Percentiles rank a stretch among this genome's conserved stretches.
phyloP scores from a whole-genome alignment of 2,329 filamentous ascomycete genomes.

The Blastomyces percursus region DNA sequence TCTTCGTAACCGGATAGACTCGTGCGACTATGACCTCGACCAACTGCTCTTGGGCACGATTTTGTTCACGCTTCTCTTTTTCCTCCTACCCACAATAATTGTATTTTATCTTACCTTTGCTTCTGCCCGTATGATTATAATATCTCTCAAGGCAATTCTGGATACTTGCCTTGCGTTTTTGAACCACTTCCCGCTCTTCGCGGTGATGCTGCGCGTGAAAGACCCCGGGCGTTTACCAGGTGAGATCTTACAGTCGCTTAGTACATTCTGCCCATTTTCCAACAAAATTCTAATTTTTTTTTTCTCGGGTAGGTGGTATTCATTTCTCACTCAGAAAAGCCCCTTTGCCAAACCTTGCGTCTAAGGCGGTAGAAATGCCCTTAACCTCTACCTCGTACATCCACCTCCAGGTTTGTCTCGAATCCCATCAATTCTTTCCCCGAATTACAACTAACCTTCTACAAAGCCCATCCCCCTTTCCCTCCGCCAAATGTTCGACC shows the following conservation, averaged over 20 bases:
- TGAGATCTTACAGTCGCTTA: conserved; percentile 25
- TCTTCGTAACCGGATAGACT: conserved; percentile 92
- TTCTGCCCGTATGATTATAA: conserved; percentile 86
- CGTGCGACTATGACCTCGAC: conserved; percentile 96
- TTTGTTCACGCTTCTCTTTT: conserved; percentile 88
- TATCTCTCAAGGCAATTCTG: conserved; percentile 77
- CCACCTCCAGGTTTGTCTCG: conserved; percentile 57
- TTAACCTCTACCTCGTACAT: conserved; percentile 66
- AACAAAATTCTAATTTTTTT: conserved; percentile 2
- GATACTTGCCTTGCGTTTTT: conserved; percentile 87
- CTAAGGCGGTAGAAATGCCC: conserved; percentile 22
- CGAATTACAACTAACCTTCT: conserved; percentile 12
- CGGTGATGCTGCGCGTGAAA: conserved; percentile 89
- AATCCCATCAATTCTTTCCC: background rate
- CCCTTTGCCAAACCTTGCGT: conserved; percentile 33
- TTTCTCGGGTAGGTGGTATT: conserved; percentile 53
- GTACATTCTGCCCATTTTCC: conserved; percentile 16
- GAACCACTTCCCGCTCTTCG: conserved; percentile 96
- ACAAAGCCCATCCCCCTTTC: conserved; percentile 72
- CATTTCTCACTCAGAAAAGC: conserved; percentile 80
- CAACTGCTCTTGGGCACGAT: conserved; percentile 94
- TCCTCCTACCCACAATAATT: conserved; percentile 83
- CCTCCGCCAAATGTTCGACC: conserved; percentile 88
- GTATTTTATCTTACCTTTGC: conserved; percentile 98
- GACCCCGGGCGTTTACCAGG: conserved; percentile 82